These are phyloP conservation scores for Jamesozyma spencerorum DNA, from an alignment of 805 yeast species.

Conservation along the genomic window DNA sequence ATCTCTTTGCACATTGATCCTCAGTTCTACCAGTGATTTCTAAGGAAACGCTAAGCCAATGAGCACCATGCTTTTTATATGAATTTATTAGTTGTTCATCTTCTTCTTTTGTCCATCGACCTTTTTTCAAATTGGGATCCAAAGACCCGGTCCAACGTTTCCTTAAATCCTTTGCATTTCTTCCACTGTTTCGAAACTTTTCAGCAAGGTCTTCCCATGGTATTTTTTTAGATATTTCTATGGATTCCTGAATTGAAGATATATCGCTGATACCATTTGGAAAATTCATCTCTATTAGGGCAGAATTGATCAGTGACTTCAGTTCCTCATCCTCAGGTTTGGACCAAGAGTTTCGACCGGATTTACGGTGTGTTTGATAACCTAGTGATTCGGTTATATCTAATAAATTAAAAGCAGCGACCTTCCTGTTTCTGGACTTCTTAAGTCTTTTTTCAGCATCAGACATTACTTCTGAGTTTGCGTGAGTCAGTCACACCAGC, in stretches of 20 bases:
- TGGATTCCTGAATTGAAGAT: conserved; percentile 22
- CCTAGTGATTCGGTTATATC: conserved; percentile 63
- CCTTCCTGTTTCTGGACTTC: conserved; percentile 16
- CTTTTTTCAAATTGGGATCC: conserved; percentile 73
- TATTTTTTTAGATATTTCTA: conserved; percentile 29
- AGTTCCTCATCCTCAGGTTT: conserved; percentile 61
- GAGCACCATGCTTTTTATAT: conserved; percentile 59
- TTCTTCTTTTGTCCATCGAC: conserved; percentile 79
- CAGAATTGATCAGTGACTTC: conserved; percentile 34
- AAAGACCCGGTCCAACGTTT: conserved; percentile 82
- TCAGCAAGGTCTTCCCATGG: conserved; percentile 56
- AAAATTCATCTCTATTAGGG: conserved; percentile 29
- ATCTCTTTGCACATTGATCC: conserved; percentile 90
- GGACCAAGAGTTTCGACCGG: conserved; percentile 62
- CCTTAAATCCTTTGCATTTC: conserved; percentile 75
- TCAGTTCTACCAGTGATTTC: conserved; percentile 80
- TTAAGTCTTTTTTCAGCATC: conserved; percentile 4
- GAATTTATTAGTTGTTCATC: conserved; percentile 59
- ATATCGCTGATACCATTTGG: conserved; percentile 29
- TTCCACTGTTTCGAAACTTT: conserved; percentile 36
- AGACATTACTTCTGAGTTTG: background rate
- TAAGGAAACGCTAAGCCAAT: conserved; percentile 76
- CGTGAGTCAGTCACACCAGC: too few species aligned
- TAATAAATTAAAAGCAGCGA: conserved; percentile 31
- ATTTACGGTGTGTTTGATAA: conserved; percentile 60